Conservation (phyloP, 441 rosid genomes). For the Pelargonium citronellum region DNA sequence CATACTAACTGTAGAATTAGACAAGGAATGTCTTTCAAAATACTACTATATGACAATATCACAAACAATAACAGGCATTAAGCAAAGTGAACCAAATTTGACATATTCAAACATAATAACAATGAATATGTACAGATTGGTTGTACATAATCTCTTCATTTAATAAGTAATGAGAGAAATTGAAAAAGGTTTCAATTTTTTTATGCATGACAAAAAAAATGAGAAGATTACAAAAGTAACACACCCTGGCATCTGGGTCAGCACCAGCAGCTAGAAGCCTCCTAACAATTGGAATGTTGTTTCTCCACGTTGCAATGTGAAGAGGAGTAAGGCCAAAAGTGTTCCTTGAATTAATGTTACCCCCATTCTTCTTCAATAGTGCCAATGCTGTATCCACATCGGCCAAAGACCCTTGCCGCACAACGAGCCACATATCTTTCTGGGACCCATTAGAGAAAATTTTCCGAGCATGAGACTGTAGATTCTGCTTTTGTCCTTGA, state of each 20-base stretch:
- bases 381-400: conserved; percentile 72
- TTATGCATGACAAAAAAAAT: conserved; percentile 9
- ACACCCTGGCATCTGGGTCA: conserved; percentile 97
- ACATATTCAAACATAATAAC: too few species aligned
- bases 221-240: conserved; percentile 22
- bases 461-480: conserved; percentile 47
- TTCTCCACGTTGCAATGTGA: conserved; percentile 94
- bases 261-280: conserved; percentile 93
- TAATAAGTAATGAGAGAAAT: neutral
- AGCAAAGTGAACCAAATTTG: too few species aligned
- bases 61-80: too few species aligned
- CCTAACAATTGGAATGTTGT: conserved; percentile 78
- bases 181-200: neutral
- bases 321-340: conserved; percentile 78
- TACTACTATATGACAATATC: neutral
- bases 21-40: neutral
- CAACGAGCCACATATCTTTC: conserved; percentile 75
- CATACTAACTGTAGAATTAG: neutral
- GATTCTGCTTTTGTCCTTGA: conserved; percentile 55
- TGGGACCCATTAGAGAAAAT: conserved; percentile 33
- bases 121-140: too few species aligned
- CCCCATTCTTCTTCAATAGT: conserved; percentile 72
- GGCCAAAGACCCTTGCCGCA: conserved; percentile 73
- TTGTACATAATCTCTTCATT: too few species aligned
- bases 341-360: conserved; percentile 69